These are phyloP conservation scores for Stylosanthes scabra DNA, from an alignment of 331 rosid genomes.

Conservation along the genomic window DNA sequence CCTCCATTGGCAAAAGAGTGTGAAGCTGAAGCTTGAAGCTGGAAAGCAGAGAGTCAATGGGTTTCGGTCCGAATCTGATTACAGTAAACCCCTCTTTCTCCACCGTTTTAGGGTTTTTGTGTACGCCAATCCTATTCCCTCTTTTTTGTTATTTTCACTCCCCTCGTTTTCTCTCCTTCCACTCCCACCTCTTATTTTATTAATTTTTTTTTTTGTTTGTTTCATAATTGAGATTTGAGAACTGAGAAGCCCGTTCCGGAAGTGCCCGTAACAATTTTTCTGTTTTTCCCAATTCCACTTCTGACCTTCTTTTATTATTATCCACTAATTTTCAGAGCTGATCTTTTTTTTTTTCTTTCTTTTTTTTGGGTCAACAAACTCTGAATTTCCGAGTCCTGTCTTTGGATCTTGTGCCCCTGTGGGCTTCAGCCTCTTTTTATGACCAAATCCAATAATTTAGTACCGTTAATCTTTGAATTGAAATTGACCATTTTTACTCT, in stretches of 20 bases:
- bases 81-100: constrained; percentile 47
- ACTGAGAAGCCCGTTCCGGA: background rate
- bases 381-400: background rate
- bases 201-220: background rate
- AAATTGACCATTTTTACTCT: background rate
- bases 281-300: background rate
- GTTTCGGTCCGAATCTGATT: constrained; percentile 46
- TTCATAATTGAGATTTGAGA: background rate
- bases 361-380: background rate
- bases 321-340: background rate
- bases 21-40: constrained; percentile 30
- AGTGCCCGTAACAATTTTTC: constrained; percentile 25
- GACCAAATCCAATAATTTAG: background rate
- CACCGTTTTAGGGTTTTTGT: constrained; percentile 63
- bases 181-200: background rate
- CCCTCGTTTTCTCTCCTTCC: constrained; percentile 23
- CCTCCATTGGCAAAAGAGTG: background rate
- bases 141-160: constrained; percentile 24
- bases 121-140: constrained; percentile 11
- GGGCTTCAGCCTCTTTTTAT: constrained; percentile 3
- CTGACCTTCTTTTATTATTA: background rate
- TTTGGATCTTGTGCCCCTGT: constrained; percentile 33
- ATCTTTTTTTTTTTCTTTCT: too few relatives aligned
- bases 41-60: constrained; percentile 29
- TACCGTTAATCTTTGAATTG: background rate